Percentiles rank a stretch among this genome's conserved stretches.
Conservation (phyloP, 305 asterid genomes). For the Fraxinus angustifolia region DNA sequence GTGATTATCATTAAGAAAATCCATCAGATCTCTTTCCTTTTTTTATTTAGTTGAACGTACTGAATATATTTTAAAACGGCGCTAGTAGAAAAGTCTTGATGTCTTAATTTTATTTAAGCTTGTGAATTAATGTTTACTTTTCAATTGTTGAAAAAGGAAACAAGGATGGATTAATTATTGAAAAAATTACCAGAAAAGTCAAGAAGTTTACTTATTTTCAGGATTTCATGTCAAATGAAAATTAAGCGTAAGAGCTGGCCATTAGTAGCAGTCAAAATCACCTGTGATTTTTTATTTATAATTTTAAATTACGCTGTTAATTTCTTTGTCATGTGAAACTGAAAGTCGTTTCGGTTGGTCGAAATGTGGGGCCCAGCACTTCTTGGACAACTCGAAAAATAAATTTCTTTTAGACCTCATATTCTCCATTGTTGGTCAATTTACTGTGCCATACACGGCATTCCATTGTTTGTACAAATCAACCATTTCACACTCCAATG, state of each 20-base stretch:
- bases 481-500: background rate
- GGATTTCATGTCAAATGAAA: background rate
- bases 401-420: background rate
- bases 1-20: background rate
- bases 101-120: background rate
- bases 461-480: background rate
- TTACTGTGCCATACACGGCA: slow-evolving; percentile 27
- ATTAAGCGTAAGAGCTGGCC: background rate
- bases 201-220: background rate
- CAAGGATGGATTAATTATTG: background rate
- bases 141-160: background rate
- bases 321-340: background rate
- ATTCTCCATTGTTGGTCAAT: background rate
- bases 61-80: background rate
- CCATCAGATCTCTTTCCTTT: background rate
- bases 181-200: background rate
- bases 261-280: background rate
- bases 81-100: background rate
- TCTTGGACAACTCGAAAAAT: background rate
- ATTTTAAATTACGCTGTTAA: background rate
- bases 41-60: background rate
- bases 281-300: background rate
- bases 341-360: slow-evolving; percentile 31
- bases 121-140: background rate
- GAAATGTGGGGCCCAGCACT: background rate